Evolutionary conservation across 2,329 filamentous ascomycete species (phyloP).

Genomic region (Oidium heveae): DNA sequence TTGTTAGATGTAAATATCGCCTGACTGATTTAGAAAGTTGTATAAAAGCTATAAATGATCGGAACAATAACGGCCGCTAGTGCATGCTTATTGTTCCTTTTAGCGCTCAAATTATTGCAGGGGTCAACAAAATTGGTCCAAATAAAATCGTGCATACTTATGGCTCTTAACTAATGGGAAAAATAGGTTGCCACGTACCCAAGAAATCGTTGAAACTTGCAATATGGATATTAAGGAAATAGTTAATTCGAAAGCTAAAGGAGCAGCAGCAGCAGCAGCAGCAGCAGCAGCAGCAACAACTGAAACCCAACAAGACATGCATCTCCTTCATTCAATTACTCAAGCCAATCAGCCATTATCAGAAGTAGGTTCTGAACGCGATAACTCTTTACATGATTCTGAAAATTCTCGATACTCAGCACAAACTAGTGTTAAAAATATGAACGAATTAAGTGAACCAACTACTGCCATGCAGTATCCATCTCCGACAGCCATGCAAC

Average conservation of each 20-base stretch:
- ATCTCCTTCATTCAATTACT: slow-evolving; percentile 14
- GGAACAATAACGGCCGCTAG: too few species aligned
- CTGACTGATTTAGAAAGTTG: too few species aligned
- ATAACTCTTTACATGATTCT: slow-evolving; percentile 14
- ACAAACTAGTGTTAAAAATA: slow-evolving; percentile 7
- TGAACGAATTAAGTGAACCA: slow-evolving; percentile 12
- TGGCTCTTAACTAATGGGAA: too few species aligned
- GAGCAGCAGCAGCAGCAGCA: slow-evolving; percentile 10
- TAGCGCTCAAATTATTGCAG: too few species aligned
- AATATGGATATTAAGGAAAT: slow-evolving; percentile 16
- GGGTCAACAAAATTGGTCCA: too few species aligned
- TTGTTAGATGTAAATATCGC: too few species aligned
- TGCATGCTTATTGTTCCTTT: too few species aligned
- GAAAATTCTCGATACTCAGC: slow-evolving; percentile 15
- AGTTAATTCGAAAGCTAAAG: slow-evolving; percentile 14
- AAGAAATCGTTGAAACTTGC: too few species aligned
- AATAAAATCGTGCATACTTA: too few species aligned
- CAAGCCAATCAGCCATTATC: slow-evolving; percentile 13
- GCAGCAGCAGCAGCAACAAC: slow-evolving; percentile 9
- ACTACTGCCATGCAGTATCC: slow-evolving; percentile 13
- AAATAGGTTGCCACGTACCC: too few species aligned
- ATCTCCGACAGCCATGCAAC: slow-evolving; percentile 15
- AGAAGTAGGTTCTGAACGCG: slow-evolving; percentile 14
- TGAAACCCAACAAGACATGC: slow-evolving; percentile 11
- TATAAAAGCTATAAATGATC: too few species aligned